A percentile compares a stretch with the other conserved stretches of the same genome.
Conservation (phyloP, 2,329 filamentous ascomycete genomes). For the Fusarium longipes region DNA sequence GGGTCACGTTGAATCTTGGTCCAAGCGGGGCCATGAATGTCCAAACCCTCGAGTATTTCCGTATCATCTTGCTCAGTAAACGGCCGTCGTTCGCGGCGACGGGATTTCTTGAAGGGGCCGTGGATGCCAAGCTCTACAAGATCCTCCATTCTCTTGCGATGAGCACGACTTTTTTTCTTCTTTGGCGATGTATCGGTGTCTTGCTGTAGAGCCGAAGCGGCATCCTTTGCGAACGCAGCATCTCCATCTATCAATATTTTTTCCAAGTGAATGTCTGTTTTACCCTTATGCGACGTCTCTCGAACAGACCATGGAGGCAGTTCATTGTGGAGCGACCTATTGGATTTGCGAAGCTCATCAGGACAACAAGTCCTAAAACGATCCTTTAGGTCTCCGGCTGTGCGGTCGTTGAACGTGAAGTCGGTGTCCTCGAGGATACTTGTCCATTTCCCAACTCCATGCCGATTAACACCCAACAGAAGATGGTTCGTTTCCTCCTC, state of each 20-base stretch:
- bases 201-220: conserved; percentile 36
- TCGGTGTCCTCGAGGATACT: conserved; percentile 70
- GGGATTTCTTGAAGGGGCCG: conserved; percentile 71
- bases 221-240: conserved; percentile 45
- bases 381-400: conserved; percentile 73
- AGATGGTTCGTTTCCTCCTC: conserved; percentile 73
- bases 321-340: conserved; percentile 45
- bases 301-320: conserved; percentile 35
- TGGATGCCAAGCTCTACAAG: conserved; percentile 68
- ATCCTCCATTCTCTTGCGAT: conserved; percentile 67
- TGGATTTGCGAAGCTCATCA: conserved; percentile 64
- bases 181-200: conserved; percentile 53
- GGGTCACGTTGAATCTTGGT: conserved; percentile 72
- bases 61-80: conserved; percentile 73
- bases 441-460: conserved; percentile 74
- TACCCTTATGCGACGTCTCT: conserved; percentile 53
- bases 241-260: conserved; percentile 66
- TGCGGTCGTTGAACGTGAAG: conserved; percentile 70
- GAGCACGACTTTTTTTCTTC: conserved; percentile 63
- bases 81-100: conserved; percentile 67
- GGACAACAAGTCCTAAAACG: conserved; percentile 75
- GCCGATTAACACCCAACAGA: conserved; percentile 68
- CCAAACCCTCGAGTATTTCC: conserved; percentile 70
- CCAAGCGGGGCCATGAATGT: conserved; percentile 71
- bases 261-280: conserved; percentile 64